phyloP scores from a whole-genome alignment of 768 basidiomycete genomes.

The Hydnum rufescens region DNA sequence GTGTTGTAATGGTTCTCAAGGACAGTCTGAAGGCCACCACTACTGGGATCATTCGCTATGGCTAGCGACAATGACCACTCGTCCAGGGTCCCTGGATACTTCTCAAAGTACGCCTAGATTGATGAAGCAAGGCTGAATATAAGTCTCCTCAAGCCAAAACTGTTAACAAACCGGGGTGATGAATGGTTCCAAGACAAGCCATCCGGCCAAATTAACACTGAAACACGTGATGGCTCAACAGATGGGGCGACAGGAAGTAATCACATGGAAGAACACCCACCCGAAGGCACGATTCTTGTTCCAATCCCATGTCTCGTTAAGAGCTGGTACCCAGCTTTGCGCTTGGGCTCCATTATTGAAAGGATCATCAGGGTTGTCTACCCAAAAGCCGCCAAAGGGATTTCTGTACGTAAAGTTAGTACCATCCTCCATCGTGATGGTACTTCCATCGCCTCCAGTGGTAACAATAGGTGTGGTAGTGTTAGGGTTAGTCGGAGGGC shows the following conservation, averaged over 20 bases:
- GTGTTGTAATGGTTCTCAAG: conserved; percentile 83
- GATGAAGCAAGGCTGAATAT: not conserved
- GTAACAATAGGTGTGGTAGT: no score
- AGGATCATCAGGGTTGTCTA: conserved; percentile 64
- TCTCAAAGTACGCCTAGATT: conserved; percentile 1
- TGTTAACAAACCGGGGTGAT: conserved; percentile 30
- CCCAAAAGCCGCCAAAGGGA: conserved; percentile 74
- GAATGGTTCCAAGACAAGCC: conserved; percentile 34
- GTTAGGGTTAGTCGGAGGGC: no score
- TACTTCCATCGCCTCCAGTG: conserved; percentile 61
- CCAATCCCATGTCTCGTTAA: conserved; percentile 13
- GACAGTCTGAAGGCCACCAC: conserved; percentile 37
- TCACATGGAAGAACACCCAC: not conserved
- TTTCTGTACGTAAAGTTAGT: conserved; percentile 68
- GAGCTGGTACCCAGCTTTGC: conserved; percentile 27
- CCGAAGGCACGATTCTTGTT: not conserved
- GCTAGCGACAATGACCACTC: conserved; percentile 65
- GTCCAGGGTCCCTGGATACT: conserved; percentile 20
- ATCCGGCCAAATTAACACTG: conserved; percentile 88
- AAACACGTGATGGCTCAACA: conserved; percentile 8
- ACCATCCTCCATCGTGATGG: conserved; percentile 63
- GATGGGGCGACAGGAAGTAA: conserved; percentile 1
- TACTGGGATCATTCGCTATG: conserved; percentile 49
- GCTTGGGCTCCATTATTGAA: conserved; percentile 64
- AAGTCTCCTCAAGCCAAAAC: not conserved